A percentile compares a stretch with the other conserved stretches of the same genome.
Evolutionary conservation across 805 yeast genomes (phyloP).

Genomic region (Zygosaccharomyces siamensis): DNA sequence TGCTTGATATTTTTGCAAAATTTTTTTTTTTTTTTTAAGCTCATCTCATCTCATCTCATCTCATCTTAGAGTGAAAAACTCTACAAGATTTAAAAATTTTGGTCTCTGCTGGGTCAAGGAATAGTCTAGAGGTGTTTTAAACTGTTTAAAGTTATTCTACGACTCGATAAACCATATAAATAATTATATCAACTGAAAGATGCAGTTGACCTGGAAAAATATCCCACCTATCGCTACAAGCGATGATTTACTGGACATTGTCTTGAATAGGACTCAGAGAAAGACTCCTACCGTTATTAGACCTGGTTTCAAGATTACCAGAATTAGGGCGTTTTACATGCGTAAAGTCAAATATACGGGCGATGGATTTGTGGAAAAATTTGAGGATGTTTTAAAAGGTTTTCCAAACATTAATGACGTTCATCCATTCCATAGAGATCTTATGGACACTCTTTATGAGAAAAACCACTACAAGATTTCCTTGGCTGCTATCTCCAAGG

Average conservation of each 20-base stretch:
- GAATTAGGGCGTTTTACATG: conserved; percentile 97
- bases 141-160: not conserved
- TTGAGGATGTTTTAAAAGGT: conserved; percentile 75
- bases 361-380: conserved; percentile 93
- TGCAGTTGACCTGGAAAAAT: conserved; percentile 99
- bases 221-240: conserved; percentile 91
- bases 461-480: conserved; percentile 97
- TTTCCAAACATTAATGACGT: conserved; percentile 97
- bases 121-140: not conserved
- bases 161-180: not conserved
- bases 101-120: not conserved
- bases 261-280: conserved; percentile 95
- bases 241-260: conserved; percentile 92
- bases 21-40: conserved; percentile 7
- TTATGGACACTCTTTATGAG: conserved; percentile 96
- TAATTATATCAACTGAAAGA: not conserved
- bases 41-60: conserved; percentile 18
- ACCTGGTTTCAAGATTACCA: conserved; percentile 91
- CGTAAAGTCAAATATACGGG: conserved; percentile 95
- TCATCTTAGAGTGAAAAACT: not conserved
- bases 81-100: not conserved
- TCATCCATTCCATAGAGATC: conserved; percentile 97
- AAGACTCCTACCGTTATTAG: conserved; percentile 99
- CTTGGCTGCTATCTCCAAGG: conserved; percentile 88
- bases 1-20: not conserved